Percentiles rank a stretch among this genome's conserved stretches.
phyloP scores from a whole-genome alignment of 495 filamentous ascomycete species.

The Thozetella sp. region DNA sequence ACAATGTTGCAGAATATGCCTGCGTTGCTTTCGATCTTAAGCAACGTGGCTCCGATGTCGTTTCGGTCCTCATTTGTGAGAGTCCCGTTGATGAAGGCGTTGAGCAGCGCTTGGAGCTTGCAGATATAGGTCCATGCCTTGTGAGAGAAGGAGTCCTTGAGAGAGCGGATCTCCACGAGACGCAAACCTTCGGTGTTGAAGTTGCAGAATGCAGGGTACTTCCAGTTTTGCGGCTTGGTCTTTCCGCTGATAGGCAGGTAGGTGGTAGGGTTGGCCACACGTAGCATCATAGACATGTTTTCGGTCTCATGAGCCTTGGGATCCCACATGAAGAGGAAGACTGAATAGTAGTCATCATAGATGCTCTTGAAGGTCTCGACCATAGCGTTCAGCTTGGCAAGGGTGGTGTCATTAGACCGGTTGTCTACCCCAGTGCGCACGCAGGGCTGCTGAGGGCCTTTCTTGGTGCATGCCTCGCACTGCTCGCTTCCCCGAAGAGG shows the following conservation, averaged over 20 bases:
- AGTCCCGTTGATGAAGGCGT: neutral
- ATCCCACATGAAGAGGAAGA: neutral
- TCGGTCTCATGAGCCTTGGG: neutral
- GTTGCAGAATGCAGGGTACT: neutral
- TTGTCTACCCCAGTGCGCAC: neutral
- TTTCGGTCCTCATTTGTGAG: neutral
- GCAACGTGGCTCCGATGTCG: neutral
- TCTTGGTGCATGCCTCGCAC: neutral
- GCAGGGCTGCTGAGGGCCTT: neutral
- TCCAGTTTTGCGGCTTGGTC: neutral
- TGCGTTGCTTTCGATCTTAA: neutral
- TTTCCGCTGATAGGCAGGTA: neutral
- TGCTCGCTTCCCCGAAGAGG: neutral
- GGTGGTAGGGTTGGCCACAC: neutral
- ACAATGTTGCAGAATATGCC: neutral
- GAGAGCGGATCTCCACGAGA: neutral
- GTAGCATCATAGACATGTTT: neutral
- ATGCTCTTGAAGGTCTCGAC: neutral
- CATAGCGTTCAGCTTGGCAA: slow-evolving; percentile 1
- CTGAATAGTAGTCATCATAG: neutral
- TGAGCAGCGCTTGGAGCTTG: slow-evolving; percentile 1
- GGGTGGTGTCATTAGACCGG: slow-evolving; percentile 1
- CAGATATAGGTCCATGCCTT: neutral
- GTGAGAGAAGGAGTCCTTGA: neutral
- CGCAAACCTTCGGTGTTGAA: neutral